phyloP scores from a whole-genome alignment of 2,329 filamentous ascomycete genomes.

The Colletotrichum musae region DNA sequence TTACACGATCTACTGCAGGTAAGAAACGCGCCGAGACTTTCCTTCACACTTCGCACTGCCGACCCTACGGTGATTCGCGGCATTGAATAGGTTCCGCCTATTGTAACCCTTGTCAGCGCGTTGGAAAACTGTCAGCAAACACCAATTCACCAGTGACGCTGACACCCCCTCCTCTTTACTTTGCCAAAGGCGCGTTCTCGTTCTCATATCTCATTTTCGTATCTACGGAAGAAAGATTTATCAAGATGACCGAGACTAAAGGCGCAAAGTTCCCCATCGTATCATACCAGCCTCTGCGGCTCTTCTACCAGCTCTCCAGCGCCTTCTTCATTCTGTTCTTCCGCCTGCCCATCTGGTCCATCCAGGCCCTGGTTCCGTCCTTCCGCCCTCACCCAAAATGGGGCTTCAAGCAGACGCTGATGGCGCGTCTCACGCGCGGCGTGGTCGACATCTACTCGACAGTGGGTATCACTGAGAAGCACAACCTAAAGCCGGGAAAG shows the following conservation, averaged over 20 bases:
- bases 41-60: too few species aligned
- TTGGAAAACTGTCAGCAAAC: too few species aligned
- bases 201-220: too few species aligned
- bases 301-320: constrained; percentile 25
- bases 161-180: too few species aligned
- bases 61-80: too few species aligned
- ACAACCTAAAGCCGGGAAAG: constrained; percentile 45
- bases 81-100: too few species aligned
- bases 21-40: too few species aligned
- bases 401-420: constrained; percentile 29
- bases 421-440: constrained; percentile 25
- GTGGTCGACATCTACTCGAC: constrained; percentile 24
- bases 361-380: constrained; percentile 19
- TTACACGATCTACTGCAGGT: too few species aligned
- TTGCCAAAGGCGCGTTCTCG: too few species aligned
- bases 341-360: constrained; percentile 13
- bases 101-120: too few species aligned
- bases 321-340: constrained; percentile 9
- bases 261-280: constrained; percentile 17
- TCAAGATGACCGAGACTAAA: constrained; percentile 16
- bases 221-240: background rate
- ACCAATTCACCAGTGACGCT: too few species aligned
- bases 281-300: constrained; percentile 15
- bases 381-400: constrained; percentile 31
- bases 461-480: constrained; percentile 29